Conservation (phyloP, 768 basidiomycete genomes). For the Hypholoma fasciculare region DNA sequence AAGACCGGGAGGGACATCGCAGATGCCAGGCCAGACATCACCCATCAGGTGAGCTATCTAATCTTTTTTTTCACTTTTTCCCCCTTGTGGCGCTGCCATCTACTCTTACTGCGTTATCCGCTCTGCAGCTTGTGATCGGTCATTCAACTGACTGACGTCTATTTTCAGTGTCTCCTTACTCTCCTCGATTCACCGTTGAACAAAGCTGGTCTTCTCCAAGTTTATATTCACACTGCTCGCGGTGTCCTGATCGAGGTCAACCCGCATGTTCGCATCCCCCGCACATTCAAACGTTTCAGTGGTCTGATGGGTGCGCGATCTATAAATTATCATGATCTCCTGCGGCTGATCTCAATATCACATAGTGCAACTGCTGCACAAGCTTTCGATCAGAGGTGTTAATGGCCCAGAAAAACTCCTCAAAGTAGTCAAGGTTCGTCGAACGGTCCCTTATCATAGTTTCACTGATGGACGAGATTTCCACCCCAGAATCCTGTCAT, state of each 20-base stretch:
- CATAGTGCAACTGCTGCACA: conserved; percentile 94
- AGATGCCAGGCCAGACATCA: conserved; percentile 98
- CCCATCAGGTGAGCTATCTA: conserved; percentile 77
- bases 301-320: conserved; percentile 86
- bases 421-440: conserved; percentile 88
- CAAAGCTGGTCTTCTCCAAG: conserved; percentile 94
- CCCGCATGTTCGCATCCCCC: conserved; percentile 94
- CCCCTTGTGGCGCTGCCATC: neutral
- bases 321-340: conserved; percentile 6
- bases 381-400: conserved; percentile 91
- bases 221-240: conserved; percentile 97
- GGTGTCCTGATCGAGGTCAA: conserved; percentile 98
- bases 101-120: neutral
- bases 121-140: conserved; percentile 2
- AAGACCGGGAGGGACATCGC: conserved; percentile 98
- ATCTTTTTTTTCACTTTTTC: conserved; percentile 8
- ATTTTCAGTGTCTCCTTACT: conserved; percentile 83
- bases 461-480: neutral
- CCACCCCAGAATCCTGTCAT: conserved; percentile 80
- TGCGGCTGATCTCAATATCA: neutral
- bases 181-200: conserved; percentile 97
- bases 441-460: neutral
- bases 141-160: neutral
- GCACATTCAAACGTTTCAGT: conserved; percentile 98
- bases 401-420: conserved; percentile 96